These are phyloP conservation scores for Bullera alba DNA, from an alignment of 768 basidiomycete species.

Conservation along the genomic window DNA sequence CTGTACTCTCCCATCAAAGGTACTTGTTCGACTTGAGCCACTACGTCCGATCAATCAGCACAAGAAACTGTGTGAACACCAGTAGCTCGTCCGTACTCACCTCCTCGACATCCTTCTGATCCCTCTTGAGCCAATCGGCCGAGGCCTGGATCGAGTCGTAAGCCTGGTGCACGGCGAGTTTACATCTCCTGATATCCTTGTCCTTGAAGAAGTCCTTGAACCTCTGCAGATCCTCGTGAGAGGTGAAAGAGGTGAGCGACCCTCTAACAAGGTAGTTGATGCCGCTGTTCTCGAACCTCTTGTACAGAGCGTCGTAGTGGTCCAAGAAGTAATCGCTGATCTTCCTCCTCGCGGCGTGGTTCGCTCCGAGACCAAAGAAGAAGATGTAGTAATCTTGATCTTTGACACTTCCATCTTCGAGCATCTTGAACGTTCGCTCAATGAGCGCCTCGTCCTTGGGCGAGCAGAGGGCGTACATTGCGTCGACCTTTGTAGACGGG, in stretches of 20 bases:
- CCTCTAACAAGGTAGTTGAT: slow-evolving; percentile 45
- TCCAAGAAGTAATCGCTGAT: slow-evolving; percentile 61
- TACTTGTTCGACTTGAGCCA: slow-evolving; percentile 46
- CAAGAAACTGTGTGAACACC: neutral
- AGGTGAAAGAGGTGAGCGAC: slow-evolving; percentile 54
- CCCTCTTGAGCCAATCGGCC: slow-evolving; percentile 43
- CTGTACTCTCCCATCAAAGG: no score
- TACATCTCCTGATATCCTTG: slow-evolving; percentile 44
- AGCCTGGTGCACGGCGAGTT: slow-evolving; percentile 41
- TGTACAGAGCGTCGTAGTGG: slow-evolving; percentile 57
- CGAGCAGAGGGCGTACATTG: slow-evolving; percentile 61
- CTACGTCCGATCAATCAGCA: slow-evolving; percentile 14
- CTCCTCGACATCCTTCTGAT: slow-evolving; percentile 41
- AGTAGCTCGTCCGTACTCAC: slow-evolving; percentile 16
- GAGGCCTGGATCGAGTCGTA: slow-evolving; percentile 44
- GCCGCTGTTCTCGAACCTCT: slow-evolving; percentile 58
- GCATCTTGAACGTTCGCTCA: slow-evolving; percentile 59
- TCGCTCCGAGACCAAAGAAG: slow-evolving; percentile 52
- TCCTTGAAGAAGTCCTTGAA: slow-evolving; percentile 66
- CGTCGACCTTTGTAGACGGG: slow-evolving; percentile 59
- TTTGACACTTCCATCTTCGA: slow-evolving; percentile 49
- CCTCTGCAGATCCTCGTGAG: slow-evolving; percentile 59
- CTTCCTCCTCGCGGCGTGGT: slow-evolving; percentile 54
- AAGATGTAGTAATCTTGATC: slow-evolving; percentile 46
- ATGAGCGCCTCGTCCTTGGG: slow-evolving; percentile 57